phyloP scores from a whole-genome alignment of 225 moss, liverwort and hornwort species.

The Lunularia cruciata region DNA sequence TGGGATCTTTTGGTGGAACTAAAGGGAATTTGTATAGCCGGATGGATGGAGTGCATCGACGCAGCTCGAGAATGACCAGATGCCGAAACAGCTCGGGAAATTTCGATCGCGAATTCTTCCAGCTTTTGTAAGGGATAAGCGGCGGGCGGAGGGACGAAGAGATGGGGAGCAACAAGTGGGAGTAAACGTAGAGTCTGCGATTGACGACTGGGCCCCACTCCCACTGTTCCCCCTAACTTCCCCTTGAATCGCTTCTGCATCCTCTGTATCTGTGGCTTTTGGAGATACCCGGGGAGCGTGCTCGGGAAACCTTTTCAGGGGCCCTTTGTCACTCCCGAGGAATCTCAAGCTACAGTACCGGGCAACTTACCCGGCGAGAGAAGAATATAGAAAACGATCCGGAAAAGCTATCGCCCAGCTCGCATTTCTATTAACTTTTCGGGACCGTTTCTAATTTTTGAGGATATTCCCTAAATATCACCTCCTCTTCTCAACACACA shows the following conservation, averaged over 20 bases:
- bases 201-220: slow-evolving; percentile 3
- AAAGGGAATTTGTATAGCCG: background rate
- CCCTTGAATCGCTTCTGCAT: slow-evolving; percentile 4
- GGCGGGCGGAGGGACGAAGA: background rate
- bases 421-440: too few relatives aligned
- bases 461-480: too few relatives aligned
- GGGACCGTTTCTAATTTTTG: too few relatives aligned
- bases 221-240: background rate
- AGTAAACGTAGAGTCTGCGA: background rate
- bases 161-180: slow-evolving; percentile 1
- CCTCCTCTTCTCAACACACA: too few relatives aligned
- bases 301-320: too few relatives aligned
- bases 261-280: slow-evolving; percentile 15
- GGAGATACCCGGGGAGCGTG: background rate
- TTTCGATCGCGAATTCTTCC: background rate
- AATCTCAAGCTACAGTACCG: too few relatives aligned
- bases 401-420: too few relatives aligned
- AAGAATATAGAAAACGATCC: too few relatives aligned
- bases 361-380: too few relatives aligned
- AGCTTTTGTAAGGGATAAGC: slow-evolving; percentile 5
- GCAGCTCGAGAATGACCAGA: background rate
- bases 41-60: background rate
- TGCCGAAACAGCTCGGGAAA: background rate
- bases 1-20: too few relatives aligned
- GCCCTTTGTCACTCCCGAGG: too few relatives aligned